Percentiles rank a stretch among this genome's conserved stretches.
Conservation (phyloP, 2,329 filamentous ascomycete species). For the Calonectria hongkongensis region DNA sequence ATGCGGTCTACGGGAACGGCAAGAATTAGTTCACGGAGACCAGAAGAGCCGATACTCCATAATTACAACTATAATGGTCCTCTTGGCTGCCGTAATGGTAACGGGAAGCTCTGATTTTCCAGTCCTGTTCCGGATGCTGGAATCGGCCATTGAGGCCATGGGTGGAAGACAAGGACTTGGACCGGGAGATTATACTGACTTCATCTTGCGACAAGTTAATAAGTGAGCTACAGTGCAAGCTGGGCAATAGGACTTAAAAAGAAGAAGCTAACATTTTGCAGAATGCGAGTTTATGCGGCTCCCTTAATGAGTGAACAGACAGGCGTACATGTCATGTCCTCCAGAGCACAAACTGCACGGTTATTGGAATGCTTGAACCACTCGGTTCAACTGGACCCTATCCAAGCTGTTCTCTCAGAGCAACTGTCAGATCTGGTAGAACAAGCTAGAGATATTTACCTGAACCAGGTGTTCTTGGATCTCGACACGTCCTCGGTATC, state of each 20-base stretch:
- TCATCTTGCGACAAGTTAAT: conserved; percentile 52
- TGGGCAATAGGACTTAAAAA: too few species aligned
- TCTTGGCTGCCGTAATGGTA: conserved; percentile 53
- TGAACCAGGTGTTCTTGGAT: conserved; percentile 78
- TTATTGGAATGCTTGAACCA: conserved; percentile 51
- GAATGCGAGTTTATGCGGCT: conserved; percentile 52
- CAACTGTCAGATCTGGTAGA: conserved; percentile 89
- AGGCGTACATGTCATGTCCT: conserved; percentile 52
- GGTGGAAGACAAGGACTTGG: conserved; percentile 50
- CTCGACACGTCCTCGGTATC: conserved; percentile 41
- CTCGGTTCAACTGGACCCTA: conserved; percentile 79
- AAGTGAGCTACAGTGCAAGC: conserved; percentile 46
- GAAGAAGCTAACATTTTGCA: conserved; percentile 68
- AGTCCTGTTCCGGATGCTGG: conserved; percentile 50
- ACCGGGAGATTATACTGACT: conserved; percentile 43
- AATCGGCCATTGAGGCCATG: conserved; percentile 53
- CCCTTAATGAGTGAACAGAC: conserved; percentile 52
- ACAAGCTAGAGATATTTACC: conserved; percentile 87
- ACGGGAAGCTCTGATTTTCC: conserved; percentile 55
- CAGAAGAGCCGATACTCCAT: conserved; percentile 46
- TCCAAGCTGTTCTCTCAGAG: conserved; percentile 83
- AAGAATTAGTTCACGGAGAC: conserved; percentile 41
- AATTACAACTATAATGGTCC: conserved; percentile 48
- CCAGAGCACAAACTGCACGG: conserved; percentile 43
- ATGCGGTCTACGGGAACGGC: conserved; percentile 41